phyloP scores from a whole-genome alignment of 2,329 filamentous ascomycete genomes.

The Acrocalymma vagum region DNA sequence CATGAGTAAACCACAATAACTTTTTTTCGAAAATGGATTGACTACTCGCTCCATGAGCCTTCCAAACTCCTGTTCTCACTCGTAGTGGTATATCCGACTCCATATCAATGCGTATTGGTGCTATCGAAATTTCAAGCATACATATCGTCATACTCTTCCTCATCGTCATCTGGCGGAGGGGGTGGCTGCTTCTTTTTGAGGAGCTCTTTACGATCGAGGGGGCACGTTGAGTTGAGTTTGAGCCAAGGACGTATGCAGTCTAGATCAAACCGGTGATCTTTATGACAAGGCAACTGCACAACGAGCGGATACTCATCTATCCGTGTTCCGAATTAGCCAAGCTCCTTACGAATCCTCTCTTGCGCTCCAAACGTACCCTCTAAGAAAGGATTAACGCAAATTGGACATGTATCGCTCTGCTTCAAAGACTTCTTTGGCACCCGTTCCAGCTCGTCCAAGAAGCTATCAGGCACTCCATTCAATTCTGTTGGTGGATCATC shows the following conservation, averaged over 20 bases:
- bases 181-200: constrained; percentile 59
- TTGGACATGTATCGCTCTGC: constrained; percentile 63
- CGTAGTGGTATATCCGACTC: constrained; percentile 14
- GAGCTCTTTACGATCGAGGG: constrained; percentile 67
- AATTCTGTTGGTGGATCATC: constrained; percentile 68
- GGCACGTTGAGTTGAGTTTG: constrained; percentile 70
- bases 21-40: too few species aligned
- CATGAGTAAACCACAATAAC: too few species aligned
- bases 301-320: constrained; percentile 68
- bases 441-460: constrained; percentile 67
- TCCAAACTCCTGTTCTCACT: too few species aligned
- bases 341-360: background rate
- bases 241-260: constrained; percentile 73
- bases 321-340: constrained; percentile 25
- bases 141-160: constrained; percentile 62
- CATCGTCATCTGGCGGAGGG: constrained; percentile 58
- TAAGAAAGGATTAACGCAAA: constrained; percentile 68
- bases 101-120: constrained; percentile 9
- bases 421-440: constrained; percentile 65
- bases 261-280: constrained; percentile 69
- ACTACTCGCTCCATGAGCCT: too few species aligned
- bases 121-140: constrained; percentile 47
- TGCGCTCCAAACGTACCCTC: constrained; percentile 54
- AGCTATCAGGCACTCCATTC: constrained; percentile 68
- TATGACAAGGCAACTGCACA: constrained; percentile 68